Percentiles rank a stretch among this genome's conserved stretches.
These are phyloP conservation scores for Saturnispora halmiae DNA, from an alignment of 805 yeast genomes.

Conservation along the genomic window DNA sequence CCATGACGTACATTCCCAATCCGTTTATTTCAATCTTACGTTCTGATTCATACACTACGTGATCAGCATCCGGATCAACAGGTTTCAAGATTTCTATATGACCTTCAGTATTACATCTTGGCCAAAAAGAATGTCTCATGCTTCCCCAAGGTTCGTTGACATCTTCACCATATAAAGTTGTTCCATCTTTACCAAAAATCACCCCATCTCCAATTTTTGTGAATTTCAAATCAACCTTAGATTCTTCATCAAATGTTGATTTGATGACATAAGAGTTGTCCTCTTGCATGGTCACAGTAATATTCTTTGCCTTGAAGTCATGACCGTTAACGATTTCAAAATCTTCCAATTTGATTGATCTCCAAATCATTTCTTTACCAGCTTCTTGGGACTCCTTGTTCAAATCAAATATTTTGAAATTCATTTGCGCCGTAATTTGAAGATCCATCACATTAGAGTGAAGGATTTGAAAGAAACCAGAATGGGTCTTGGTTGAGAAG, in stretches of 20 bases:
- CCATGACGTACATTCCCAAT: conserved; percentile 82
- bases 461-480: conserved; percentile 89
- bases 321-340: conserved; percentile 58
- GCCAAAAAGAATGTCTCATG: conserved; percentile 97
- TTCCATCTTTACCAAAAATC: conserved; percentile 84
- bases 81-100: conserved; percentile 33
- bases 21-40: conserved; percentile 30
- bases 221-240: conserved; percentile 61
- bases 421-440: conserved; percentile 87
- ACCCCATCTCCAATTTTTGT: conserved; percentile 65
- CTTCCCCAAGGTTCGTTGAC: conserved; percentile 86
- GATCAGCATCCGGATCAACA: conserved; percentile 11
- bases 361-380: conserved; percentile 53
- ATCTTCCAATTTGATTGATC: conserved; percentile 80
- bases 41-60: conserved; percentile 9
- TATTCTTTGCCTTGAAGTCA: conserved; percentile 69
- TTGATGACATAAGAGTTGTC: conserved; percentile 45
- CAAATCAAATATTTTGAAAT: conserved; percentile 67
- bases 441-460: conserved; percentile 88
- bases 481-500: conserved; percentile 54
- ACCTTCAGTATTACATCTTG: conserved; percentile 70
- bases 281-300: conserved; percentile 52
- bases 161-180: conserved; percentile 81
- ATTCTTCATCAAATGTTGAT: conserved; percentile 58
- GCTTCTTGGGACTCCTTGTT: conserved; percentile 35